These are phyloP conservation scores for Eutrema heterophyllum DNA, from an alignment of 345 rosid species.

Conservation along the genomic window DNA sequence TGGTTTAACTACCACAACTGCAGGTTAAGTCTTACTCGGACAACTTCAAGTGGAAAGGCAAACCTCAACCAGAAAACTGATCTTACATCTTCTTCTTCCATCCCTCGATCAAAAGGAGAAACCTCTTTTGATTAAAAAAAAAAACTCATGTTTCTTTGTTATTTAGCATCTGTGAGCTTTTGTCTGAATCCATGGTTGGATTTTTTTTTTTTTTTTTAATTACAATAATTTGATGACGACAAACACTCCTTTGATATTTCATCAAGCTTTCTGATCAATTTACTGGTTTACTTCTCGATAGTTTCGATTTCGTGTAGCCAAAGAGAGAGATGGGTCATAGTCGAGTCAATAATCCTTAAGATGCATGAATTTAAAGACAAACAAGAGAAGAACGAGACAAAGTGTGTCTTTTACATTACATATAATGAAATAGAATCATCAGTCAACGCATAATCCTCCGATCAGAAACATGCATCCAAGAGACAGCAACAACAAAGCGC, in stretches of 20 bases:
- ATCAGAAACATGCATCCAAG: slow-evolving; percentile 63
- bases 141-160: slow-evolving; percentile 16
- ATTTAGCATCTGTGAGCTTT: slow-evolving; percentile 13
- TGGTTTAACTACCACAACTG: background rate
- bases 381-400: slow-evolving; percentile 7
- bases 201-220: background rate
- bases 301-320: background rate
- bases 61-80: slow-evolving; percentile 42
- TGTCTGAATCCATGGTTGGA: slow-evolving; percentile 17
- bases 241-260: background rate
- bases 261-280: background rate
- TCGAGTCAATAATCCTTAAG: background rate
- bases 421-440: background rate
- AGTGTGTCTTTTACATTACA: background rate
- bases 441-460: background rate
- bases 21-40: slow-evolving; percentile 85
- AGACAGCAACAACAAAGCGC: slow-evolving; percentile 79
- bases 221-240: slow-evolving; percentile 20
- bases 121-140: background rate
- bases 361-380: background rate
- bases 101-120: slow-evolving; percentile 3
- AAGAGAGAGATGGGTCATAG: background rate
- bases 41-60: slow-evolving; percentile 93
- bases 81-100: background rate
- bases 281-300: background rate